Percentiles rank a stretch among this genome's conserved stretches.
Evolutionary conservation across 1,139 yeast genomes (phyloP).

Genomic region (Suhomyces wounanorum): DNA sequence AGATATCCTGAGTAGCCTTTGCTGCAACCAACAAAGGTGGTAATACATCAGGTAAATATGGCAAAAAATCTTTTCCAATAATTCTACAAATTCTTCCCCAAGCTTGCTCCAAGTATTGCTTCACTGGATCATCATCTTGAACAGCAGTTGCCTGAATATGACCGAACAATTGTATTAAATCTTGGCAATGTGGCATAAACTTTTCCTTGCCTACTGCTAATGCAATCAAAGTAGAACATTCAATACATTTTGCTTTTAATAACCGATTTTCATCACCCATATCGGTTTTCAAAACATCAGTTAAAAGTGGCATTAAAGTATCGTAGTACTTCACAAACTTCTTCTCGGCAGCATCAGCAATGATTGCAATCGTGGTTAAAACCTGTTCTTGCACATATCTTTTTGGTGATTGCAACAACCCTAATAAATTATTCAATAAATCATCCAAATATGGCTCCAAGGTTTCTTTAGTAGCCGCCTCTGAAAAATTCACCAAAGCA

Average conservation of each 20-base stretch:
- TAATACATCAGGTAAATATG: slow-evolving; percentile 83
- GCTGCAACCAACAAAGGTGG: slow-evolving; percentile 88
- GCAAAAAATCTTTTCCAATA: slow-evolving; percentile 82
- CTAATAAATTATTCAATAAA: slow-evolving; percentile 70
- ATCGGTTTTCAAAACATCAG: slow-evolving; percentile 77
- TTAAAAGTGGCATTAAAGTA: slow-evolving; percentile 87
- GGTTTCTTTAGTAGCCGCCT: slow-evolving; percentile 83
- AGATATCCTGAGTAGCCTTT: slow-evolving; percentile 85
- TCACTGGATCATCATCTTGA: slow-evolving; percentile 81
- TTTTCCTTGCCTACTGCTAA: slow-evolving; percentile 95
- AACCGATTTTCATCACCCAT: slow-evolving; percentile 78
- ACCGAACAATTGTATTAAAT: slow-evolving; percentile 72
- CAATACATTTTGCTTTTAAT: slow-evolving; percentile 90
- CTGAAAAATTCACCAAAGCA: slow-evolving; percentile 92
- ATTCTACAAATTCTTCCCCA: slow-evolving; percentile 94
- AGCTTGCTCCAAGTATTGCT: slow-evolving; percentile 85
- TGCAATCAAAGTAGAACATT: slow-evolving; percentile 92
- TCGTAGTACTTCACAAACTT: slow-evolving; percentile 90
- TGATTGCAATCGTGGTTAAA: slow-evolving; percentile 91
- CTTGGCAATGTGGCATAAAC: slow-evolving; percentile 74
- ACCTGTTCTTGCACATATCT: slow-evolving; percentile 97
- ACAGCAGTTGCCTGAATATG: slow-evolving; percentile 63
- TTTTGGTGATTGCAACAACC: slow-evolving; percentile 72
- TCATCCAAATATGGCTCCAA: slow-evolving; percentile 89
- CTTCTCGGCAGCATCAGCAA: slow-evolving; percentile 96